Base-by-base conservation (phyloP, 2,329 filamentous ascomycete genomes). In the Fusarium duplospermum region DNA sequence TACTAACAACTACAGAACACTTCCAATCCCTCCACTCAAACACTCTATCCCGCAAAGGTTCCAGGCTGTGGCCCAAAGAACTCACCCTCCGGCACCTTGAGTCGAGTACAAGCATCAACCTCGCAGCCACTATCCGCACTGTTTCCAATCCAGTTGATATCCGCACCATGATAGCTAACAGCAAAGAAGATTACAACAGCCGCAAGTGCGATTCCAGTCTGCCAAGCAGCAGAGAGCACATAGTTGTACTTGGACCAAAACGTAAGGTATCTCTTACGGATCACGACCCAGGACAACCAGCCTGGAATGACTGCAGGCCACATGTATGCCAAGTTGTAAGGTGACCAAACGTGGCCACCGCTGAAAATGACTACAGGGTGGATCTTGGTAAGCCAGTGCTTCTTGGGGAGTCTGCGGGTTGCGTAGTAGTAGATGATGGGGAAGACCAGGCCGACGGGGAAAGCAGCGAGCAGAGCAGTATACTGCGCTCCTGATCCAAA, bases 161-260 rank as follows among this genome's bases (percentile, higher is more conserved):
- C 76, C 4, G 81, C 73, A 0, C 78, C 78, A 1, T 77, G 77
- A 73, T 82, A 86, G 67, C 85, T 82, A 6, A 88, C 79, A 1
- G 83, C 82, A 66, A 89, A 89, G 79, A 88, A 86, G 59, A 88
- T 86, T 52, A 89, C 71, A n/a, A 88, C 79, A 5, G 81, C 86
- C 0, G 85, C 77, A 35, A 89, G 81, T 10, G 86, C 86, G 22
- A 89, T 83, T 1, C 82, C 86, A 0, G 83, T 81, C 3, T 82
- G 84, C 67, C 86, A 84, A 1, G 86, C 81, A 1, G 86, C 85
- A 1, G 87, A 86, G 2, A 87, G 79, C 6, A 87, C 85, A 63
- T 86, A 88, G 72, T 87, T 84, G 74, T 83, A 83, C 80, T 87
- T 87, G 66, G 85, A 82, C 87, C 87, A 89, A 72, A 87, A 85